Evolutionary conservation across 139 green algal genomes (phyloP).

Genomic region (Pseudopediastrum boryanum): DNA sequence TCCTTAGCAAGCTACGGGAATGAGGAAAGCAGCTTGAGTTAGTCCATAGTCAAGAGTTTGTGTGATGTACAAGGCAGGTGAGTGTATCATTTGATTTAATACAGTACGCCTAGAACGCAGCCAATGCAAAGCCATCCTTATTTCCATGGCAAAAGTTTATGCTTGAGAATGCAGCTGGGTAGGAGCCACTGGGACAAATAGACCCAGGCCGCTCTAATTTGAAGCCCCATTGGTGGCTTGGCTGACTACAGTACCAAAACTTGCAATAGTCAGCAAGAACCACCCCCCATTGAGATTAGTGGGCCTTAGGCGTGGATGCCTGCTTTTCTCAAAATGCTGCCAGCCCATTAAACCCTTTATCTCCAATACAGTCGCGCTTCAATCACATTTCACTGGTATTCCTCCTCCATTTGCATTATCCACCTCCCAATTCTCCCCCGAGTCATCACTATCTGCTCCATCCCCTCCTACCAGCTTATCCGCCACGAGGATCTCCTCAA

Average conservation of each 20-base stretch:
- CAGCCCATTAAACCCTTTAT: too few species aligned
- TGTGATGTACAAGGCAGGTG: neutral
- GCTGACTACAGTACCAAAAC: too few species aligned
- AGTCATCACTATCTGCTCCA: neutral
- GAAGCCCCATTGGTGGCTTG: too few species aligned
- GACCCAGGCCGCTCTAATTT: too few species aligned
- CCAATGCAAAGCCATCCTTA: too few species aligned
- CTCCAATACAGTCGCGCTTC: neutral
- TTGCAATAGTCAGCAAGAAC: too few species aligned
- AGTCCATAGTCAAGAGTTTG: neutral
- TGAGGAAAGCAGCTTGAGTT: neutral
- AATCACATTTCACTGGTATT: neutral
- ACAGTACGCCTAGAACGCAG: too few species aligned
- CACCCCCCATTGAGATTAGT: neutral
- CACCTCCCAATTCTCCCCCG: neutral
- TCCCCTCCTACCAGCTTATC: slow-evolving; percentile 63
- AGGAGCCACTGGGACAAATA: too few species aligned
- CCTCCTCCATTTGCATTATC: neutral
- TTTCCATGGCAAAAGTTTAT: too few species aligned
- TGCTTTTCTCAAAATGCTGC: neutral
- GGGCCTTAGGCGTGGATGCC: neutral
- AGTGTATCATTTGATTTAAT: neutral
- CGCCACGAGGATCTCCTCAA: slow-evolving; percentile 85
- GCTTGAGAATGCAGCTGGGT: too few species aligned
- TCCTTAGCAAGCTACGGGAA: neutral